Percentiles rank a stretch among this genome's conserved stretches.
Conservation (phyloP, 179 eudicot species). For the Heliamphora ciliata region DNA sequence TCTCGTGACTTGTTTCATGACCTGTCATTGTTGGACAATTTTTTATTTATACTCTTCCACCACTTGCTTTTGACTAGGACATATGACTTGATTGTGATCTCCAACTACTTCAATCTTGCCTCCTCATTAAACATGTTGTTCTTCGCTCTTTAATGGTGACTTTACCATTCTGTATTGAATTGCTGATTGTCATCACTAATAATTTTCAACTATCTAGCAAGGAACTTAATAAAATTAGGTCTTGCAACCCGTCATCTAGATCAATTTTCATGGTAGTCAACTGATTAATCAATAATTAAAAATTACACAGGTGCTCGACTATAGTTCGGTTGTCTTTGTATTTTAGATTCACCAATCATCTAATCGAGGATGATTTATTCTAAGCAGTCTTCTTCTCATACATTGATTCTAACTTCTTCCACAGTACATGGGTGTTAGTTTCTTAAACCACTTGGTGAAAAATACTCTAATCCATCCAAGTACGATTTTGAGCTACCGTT, state of each 20-base stretch:
- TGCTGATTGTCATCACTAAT: not conserved
- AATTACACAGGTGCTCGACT: not conserved
- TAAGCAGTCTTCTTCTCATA: not conserved
- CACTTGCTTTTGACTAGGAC: no score
- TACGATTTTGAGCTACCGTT: not conserved
- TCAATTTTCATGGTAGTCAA: not conserved
- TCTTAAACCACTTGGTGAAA: not conserved
- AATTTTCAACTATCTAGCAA: not conserved
- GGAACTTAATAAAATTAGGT: not conserved
- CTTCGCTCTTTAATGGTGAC: not conserved
- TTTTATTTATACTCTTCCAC: no score
- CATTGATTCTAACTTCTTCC: not conserved
- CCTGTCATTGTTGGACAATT: no score
- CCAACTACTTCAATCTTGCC: not conserved
- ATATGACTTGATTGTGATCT: not conserved
- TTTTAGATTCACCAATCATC: not conserved
- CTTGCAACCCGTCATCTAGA: not conserved
- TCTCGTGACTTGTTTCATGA: no score
- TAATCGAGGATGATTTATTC: not conserved
- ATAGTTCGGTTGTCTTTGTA: not conserved
- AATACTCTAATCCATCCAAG: not conserved
- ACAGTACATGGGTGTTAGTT: not conserved
- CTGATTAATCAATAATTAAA: not conserved
- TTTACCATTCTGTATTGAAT: not conserved
- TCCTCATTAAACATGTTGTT: slow-evolving; percentile 12